A percentile compares a stretch with the other conserved stretches of the same genome.
phyloP scores from a whole-genome alignment of 495 filamentous ascomycete genomes.

The Hypomontagnella submonticulosa region DNA sequence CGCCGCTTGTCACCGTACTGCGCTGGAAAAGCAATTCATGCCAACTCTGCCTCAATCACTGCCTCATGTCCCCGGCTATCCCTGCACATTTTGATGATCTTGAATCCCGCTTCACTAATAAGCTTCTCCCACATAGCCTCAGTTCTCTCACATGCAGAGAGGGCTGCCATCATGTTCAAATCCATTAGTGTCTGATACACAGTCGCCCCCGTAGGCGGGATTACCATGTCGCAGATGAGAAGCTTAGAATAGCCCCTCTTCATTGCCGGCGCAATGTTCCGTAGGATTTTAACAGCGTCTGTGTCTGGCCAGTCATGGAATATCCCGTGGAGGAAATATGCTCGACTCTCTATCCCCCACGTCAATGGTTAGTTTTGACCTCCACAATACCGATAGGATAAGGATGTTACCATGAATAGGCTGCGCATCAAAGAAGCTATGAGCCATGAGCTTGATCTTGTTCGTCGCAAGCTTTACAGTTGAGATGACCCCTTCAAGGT shows the following conservation, averaged over 20 bases:
- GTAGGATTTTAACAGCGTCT: constrained; percentile 29
- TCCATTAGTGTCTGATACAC: constrained; percentile 55
- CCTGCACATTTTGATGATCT: constrained; percentile 54
- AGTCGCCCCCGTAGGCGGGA: constrained; percentile 41
- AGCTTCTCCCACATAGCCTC: constrained; percentile 54
- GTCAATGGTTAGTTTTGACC: constrained; percentile 10
- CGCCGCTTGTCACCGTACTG: too few species aligned
- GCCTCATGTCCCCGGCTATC: constrained; percentile 37
- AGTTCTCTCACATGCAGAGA: constrained; percentile 53
- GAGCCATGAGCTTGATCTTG: constrained; percentile 46
- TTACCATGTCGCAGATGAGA: constrained; percentile 43
- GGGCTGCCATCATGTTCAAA: constrained; percentile 57
- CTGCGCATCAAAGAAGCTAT: constrained; percentile 52
- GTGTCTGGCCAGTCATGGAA: constrained; percentile 60
- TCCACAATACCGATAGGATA: constrained; percentile 31
- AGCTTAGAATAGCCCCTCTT: constrained; percentile 46
- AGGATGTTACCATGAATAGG: constrained; percentile 40
- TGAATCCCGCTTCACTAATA: constrained; percentile 54
- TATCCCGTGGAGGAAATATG: constrained; percentile 56
- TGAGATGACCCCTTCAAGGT: constrained; percentile 49
- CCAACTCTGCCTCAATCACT: constrained; percentile 46
- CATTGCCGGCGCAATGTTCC: constrained; percentile 37
- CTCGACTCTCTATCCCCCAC: constrained; percentile 49
- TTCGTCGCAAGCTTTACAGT: constrained; percentile 28
- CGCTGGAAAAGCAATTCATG: constrained; percentile 5